These are phyloP conservation scores for Quercus mongolica DNA, from an alignment of 306 rosid species.

Conservation along the genomic window DNA sequence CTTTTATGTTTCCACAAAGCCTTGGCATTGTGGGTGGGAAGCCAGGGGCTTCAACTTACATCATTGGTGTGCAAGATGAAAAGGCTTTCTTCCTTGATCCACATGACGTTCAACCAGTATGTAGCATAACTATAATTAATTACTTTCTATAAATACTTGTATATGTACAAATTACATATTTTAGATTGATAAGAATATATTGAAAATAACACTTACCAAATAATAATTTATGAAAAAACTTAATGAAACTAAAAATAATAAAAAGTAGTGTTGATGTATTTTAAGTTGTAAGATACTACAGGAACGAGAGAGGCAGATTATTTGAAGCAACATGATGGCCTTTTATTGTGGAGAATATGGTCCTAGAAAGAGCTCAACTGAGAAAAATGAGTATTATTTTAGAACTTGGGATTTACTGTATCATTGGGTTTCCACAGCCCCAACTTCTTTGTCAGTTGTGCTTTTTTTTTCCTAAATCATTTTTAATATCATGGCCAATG, in stretches of 20 bases:
- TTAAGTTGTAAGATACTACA: neutral
- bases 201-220: neutral
- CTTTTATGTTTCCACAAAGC: conserved; percentile 88
- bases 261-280: neutral
- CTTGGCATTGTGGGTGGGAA: conserved; percentile 96
- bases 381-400: neutral
- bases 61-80: conserved; percentile 86
- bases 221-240: neutral
- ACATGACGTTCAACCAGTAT: conserved; percentile 80
- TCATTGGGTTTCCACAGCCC: neutral
- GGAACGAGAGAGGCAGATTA: neutral
- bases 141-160: neutral
- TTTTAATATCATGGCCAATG: neutral
- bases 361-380: neutral
- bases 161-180: neutral
- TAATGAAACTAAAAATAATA: neutral
- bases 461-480: neutral
- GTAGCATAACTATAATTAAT: neutral
- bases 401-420: neutral
- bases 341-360: neutral
- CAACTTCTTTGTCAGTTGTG: neutral
- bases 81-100: conserved; percentile 96
- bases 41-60: conserved; percentile 90
- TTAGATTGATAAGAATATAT: neutral
- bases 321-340: neutral